These are phyloP conservation scores for Arabidopsis arenosa DNA, from an alignment of 345 rosid species.

Conservation along the genomic window DNA sequence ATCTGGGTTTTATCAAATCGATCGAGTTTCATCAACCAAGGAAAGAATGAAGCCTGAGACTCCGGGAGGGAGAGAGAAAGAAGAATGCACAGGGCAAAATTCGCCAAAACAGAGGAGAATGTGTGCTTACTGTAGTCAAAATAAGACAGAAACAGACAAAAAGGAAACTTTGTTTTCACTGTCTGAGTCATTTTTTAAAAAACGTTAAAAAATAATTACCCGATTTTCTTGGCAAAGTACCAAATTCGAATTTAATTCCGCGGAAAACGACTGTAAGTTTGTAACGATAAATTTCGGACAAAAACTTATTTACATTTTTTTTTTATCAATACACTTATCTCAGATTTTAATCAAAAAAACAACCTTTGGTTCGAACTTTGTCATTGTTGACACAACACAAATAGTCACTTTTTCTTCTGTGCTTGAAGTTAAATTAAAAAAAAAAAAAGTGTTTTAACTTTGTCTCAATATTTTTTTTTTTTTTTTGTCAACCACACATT, in stretches of 20 bases:
- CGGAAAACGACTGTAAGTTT: constrained; percentile 13
- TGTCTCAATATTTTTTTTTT: too few species aligned
- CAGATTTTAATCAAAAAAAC: background rate
- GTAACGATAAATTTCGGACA: background rate
- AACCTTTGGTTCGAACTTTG: background rate
- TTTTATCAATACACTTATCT: background rate
- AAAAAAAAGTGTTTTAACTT: too few species aligned
- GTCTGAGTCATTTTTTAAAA: constrained; percentile 1
- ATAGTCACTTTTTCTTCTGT: background rate
- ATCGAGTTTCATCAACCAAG: constrained; percentile 24
- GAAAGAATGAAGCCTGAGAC: constrained; percentile 35
- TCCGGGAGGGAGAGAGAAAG: constrained; percentile 25
- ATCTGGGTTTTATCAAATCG: constrained; percentile 29
- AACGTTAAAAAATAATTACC: background rate
- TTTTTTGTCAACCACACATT: too few species aligned
- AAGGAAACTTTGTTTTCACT: constrained; percentile 40
- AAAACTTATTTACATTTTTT: background rate
- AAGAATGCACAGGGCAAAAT: background rate
- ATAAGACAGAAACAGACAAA: constrained; percentile 40
- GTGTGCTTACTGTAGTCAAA: constrained; percentile 25
- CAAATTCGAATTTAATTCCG: constrained; percentile 18
- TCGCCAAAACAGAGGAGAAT: constrained; percentile 37
- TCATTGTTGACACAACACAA: background rate
- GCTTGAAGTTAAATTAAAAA: background rate
- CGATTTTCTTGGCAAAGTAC: constrained; percentile 1